phyloP scores from a whole-genome alignment of 768 basidiomycete species.

The Lepiota venenata region DNA sequence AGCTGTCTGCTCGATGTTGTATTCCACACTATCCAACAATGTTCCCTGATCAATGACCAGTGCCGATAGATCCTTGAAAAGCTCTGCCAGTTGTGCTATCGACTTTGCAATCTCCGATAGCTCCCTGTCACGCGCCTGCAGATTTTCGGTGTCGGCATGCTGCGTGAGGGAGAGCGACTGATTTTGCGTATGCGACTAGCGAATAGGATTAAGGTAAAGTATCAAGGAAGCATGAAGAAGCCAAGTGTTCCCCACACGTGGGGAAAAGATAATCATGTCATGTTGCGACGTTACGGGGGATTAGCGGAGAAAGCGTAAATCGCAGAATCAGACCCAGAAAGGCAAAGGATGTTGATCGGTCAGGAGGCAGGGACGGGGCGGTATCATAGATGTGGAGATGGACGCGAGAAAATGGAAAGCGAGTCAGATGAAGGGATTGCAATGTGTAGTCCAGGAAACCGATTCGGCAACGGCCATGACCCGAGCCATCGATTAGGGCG shows the following conservation, averaged over 20 bases:
- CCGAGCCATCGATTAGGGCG: neutral
- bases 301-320: neutral
- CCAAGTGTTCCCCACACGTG: slow-evolving; percentile 1
- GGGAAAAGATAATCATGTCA: slow-evolving; percentile 5
- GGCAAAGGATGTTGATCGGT: slow-evolving; percentile 2
- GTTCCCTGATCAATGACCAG: slow-evolving; percentile 99
- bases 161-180: slow-evolving; percentile 39
- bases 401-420: slow-evolving; percentile 5
- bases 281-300: neutral
- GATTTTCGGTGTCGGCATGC: slow-evolving; percentile 32
- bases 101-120: slow-evolving; percentile 88
- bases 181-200: slow-evolving; percentile 29
- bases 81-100: slow-evolving; percentile 86
- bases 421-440: slow-evolving; percentile 2
- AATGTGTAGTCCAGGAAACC: slow-evolving; percentile 3
- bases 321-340: neutral
- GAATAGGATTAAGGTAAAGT: slow-evolving; percentile 7
- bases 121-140: slow-evolving; percentile 57
- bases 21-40: slow-evolving; percentile 93
- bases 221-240: slow-evolving; percentile 4
- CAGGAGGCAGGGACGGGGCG: neutral
- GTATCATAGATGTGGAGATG: slow-evolving; percentile 7
- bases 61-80: slow-evolving; percentile 92
- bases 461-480: neutral
- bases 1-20: slow-evolving; percentile 93